Conservation (phyloP, 768 basidiomycete species). For the Cystobasidium tubakii region DNA sequence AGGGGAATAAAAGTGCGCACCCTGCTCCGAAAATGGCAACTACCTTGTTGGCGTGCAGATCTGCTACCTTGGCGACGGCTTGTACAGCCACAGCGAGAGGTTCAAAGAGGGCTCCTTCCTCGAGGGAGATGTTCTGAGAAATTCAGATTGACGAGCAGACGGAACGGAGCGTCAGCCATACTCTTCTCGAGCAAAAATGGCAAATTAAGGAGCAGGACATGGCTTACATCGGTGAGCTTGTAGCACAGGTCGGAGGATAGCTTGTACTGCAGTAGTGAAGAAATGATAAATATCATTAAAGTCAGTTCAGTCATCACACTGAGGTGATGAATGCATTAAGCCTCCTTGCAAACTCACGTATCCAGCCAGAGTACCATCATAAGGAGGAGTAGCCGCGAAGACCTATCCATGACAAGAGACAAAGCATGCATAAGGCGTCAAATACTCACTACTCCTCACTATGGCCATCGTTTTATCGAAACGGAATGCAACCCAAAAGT, state of each 20-base stretch:
- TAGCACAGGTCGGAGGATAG: conserved; percentile 69
- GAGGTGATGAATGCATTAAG: not conserved
- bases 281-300: no score
- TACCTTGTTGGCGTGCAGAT: conserved; percentile 65
- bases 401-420: not conserved
- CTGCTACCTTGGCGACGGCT: conserved; percentile 70
- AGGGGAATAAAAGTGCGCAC: not conserved
- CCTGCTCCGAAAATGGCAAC: conserved; percentile 74
- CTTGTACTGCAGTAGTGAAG: conserved; percentile 54
- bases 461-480: no score
- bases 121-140: conserved; percentile 61
- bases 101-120: conserved; percentile 96
- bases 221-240: conserved; percentile 36
- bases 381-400: conserved; percentile 75
- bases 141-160: not conserved
- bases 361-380: conserved; percentile 71
- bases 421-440: not conserved
- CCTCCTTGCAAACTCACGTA: not conserved
- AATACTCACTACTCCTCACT: no score
- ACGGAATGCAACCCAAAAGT: no score
- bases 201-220: not conserved
- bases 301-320: not conserved
- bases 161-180: not conserved
- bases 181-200: not conserved
- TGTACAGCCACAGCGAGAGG: conserved; percentile 89